These are phyloP conservation scores for Calonectria fujianensis DNA, from an alignment of 2,329 filamentous ascomycete genomes.

Conservation along the genomic window DNA sequence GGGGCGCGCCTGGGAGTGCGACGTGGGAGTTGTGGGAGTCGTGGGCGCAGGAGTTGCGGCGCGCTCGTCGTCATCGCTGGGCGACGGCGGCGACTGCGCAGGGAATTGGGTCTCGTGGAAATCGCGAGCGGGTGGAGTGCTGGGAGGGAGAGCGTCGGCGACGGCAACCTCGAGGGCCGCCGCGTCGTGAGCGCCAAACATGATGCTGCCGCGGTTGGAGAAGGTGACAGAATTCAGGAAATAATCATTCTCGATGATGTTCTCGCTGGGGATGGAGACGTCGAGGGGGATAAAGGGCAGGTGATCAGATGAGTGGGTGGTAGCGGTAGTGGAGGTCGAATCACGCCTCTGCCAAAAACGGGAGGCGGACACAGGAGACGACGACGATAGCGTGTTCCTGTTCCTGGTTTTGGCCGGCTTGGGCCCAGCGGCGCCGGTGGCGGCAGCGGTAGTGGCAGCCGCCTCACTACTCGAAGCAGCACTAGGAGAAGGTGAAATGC, in stretches of 20 bases:
- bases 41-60: conserved; percentile 46
- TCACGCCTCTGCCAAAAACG: conserved; percentile 55
- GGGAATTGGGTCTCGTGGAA: conserved; percentile 15
- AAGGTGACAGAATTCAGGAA: conserved; percentile 75
- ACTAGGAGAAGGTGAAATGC: conserved; percentile 32
- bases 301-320: conserved; percentile 56
- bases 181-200: conserved; percentile 71
- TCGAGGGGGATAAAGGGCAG: conserved; percentile 70
- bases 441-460: conserved; percentile 43
- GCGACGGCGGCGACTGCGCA: conserved; percentile 15
- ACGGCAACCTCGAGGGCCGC: conserved; percentile 49
- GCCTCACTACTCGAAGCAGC: conserved; percentile 17
- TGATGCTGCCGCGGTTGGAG: conserved; percentile 78
- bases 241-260: conserved; percentile 75
- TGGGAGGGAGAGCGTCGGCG: conserved; percentile 33
- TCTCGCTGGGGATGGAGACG: conserved; percentile 74
- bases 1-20: conserved; percentile 49
- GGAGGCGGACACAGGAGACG: conserved; percentile 50
- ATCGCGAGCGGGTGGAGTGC: conserved; percentile 34
- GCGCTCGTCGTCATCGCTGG: conserved; percentile 46
- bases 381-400: conserved; percentile 47
- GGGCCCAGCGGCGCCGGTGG: conserved; percentile 48
- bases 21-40: conserved; percentile 51
- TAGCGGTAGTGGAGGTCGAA: conserved; percentile 52
- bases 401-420: conserved; percentile 34